phyloP scores from a whole-genome alignment of 148 eudicot species.

The Cornus kousa region DNA sequence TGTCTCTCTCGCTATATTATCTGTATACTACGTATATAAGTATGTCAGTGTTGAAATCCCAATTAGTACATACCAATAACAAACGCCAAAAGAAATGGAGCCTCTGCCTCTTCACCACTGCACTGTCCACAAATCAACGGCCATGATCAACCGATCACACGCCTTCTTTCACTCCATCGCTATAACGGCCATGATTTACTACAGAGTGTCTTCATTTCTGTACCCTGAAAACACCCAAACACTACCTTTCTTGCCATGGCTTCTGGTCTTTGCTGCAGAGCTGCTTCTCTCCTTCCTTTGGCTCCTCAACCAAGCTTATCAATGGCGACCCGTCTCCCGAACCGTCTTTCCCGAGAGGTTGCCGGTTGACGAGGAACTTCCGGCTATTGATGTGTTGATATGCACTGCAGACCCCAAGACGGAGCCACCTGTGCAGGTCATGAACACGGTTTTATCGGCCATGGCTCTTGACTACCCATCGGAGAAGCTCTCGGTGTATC shows the following conservation, averaged over 20 bases:
- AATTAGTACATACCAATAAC: not conserved
- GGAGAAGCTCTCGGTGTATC: slow-evolving; percentile 30
- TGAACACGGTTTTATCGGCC: slow-evolving; percentile 42
- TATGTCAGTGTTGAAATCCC: too few relatives aligned
- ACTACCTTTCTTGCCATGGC: slow-evolving; percentile 2
- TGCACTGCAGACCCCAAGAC: slow-evolving; percentile 35
- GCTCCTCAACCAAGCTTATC: slow-evolving; percentile 24
- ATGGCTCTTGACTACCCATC: slow-evolving; percentile 43
- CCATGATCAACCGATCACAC: slow-evolving; percentile 26
- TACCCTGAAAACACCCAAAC: slow-evolving; percentile 24
- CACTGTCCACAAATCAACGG: slow-evolving; percentile 23
- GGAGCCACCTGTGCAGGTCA: slow-evolving; percentile 36
- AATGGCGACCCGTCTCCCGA: slow-evolving; percentile 26
- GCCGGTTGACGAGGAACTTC: slow-evolving; percentile 16
- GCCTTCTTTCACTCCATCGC: slow-evolving; percentile 26
- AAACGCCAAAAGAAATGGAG: slow-evolving; percentile 1
- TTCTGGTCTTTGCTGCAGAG: slow-evolving; percentile 21
- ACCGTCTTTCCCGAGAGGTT: slow-evolving; percentile 19
- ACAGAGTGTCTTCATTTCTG: slow-evolving; percentile 8
- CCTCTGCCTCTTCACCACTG: slow-evolving; percentile 34
- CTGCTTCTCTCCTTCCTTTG: slow-evolving; percentile 28
- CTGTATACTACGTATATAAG: too few relatives aligned
- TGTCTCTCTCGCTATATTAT: too few relatives aligned
- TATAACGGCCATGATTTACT: slow-evolving; percentile 24
- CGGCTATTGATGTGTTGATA: slow-evolving; percentile 34